Percentiles rank a stretch among this genome's conserved stretches.
phyloP scores from a whole-genome alignment of 2,329 filamentous ascomycete species.

The Paecilomyces formosus region DNA sequence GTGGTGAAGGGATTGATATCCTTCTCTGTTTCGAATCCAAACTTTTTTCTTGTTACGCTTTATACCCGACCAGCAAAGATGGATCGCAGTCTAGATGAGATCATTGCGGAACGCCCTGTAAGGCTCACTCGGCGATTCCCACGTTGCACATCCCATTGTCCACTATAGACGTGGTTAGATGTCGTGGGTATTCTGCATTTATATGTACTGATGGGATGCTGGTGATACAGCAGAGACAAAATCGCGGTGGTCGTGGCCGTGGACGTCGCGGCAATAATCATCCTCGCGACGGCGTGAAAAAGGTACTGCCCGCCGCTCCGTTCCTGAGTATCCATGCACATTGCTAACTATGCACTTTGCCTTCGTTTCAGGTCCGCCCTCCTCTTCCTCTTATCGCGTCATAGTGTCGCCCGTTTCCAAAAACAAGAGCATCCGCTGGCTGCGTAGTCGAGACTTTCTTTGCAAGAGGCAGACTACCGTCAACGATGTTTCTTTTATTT shows the following conservation, averaged over 20 bases:
- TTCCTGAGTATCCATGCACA: constrained; percentile 9
- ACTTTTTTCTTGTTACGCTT: not conserved
- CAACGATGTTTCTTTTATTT: constrained; percentile 10
- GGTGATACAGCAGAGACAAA: constrained; percentile 10
- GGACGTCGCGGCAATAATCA: constrained; percentile 47
- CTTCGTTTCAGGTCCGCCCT: constrained; percentile 33
- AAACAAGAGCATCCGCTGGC: constrained; percentile 14
- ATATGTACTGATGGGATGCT: not conserved
- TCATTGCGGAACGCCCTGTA: constrained; percentile 56
- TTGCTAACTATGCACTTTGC: constrained; percentile 8
- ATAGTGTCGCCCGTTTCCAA: constrained; percentile 12
- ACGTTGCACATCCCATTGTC: not conserved
- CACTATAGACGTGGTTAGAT: not conserved
- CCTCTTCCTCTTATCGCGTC: constrained; percentile 32
- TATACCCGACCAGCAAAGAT: constrained; percentile 30
- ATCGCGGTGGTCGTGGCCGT: constrained; percentile 30
- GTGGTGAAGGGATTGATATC: not conserved
- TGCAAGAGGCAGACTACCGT: constrained; percentile 16
- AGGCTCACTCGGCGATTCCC: constrained; percentile 5
- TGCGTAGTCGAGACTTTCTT: constrained; percentile 5
- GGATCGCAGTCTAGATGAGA: constrained; percentile 59
- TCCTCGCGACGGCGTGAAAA: constrained; percentile 82
- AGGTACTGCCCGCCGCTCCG: constrained; percentile 48
- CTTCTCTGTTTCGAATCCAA: not conserved
- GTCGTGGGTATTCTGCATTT: not conserved